A percentile compares a stretch with the other conserved stretches of the same genome.
Conservation (phyloP, 345 rosid genomes). For the Euphorbia peplus region DNA sequence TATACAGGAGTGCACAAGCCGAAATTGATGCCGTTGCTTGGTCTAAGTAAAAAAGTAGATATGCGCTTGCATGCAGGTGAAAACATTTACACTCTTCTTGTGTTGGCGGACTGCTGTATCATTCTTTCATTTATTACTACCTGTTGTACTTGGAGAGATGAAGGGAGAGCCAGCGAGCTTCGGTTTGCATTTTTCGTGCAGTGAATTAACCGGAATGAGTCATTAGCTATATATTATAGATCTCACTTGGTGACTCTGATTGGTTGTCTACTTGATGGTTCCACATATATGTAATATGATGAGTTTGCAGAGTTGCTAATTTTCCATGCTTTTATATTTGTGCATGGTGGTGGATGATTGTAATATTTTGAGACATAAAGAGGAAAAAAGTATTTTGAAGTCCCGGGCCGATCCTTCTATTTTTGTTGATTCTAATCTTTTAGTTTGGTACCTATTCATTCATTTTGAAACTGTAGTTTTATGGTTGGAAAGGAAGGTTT, state of each 20-base stretch:
- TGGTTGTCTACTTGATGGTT: conserved; percentile 3
- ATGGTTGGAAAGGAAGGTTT: no score
- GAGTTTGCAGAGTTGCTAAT: conserved; percentile 4
- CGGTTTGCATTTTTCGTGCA: conserved; percentile 3
- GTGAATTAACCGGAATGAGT: conserved; percentile 5
- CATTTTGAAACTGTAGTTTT: no score
- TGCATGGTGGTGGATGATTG: not conserved
- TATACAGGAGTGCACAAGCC: conserved; percentile 87
- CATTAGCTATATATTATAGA: conserved; percentile 1
- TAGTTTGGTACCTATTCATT: no score
- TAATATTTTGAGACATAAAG: not conserved
- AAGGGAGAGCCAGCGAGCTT: conserved; percentile 1
- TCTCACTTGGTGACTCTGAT: conserved; percentile 9
- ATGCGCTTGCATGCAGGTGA: not conserved
- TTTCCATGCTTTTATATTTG: not conserved
- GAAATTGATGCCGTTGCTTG: conserved; percentile 92
- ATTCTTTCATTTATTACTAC: conserved; percentile 31
- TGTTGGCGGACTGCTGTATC: not conserved
- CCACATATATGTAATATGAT: conserved; percentile 3
- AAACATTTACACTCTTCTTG: not conserved
- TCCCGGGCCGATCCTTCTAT: no score
- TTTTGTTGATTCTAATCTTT: no score
- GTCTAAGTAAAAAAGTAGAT: conserved; percentile 56
- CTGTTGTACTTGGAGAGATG: not conserved
- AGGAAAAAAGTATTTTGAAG: not conserved